A percentile compares a stretch with the other conserved stretches of the same genome.
These are phyloP conservation scores for Seiridium cupressi DNA, from an alignment of 2,329 filamentous ascomycete genomes.

Conservation along the genomic window DNA sequence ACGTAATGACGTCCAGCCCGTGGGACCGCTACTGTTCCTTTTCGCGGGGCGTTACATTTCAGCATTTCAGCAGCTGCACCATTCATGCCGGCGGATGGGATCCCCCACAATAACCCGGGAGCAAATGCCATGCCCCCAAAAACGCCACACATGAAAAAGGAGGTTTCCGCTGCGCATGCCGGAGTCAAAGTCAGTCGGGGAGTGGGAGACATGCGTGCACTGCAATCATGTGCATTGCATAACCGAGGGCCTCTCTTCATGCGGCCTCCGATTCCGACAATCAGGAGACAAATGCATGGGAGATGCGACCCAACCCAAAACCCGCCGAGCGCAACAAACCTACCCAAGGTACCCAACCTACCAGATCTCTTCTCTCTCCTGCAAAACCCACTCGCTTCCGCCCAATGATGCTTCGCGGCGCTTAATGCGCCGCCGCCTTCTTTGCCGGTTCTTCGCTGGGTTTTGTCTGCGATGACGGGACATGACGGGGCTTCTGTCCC, in stretches of 20 bases:
- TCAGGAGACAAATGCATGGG: constrained; percentile 21
- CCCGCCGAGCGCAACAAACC: no score
- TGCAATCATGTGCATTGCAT: constrained; percentile 6
- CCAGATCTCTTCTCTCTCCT: not conserved
- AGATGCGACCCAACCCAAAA: constrained; percentile 18
- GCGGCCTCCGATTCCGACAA: constrained; percentile 30
- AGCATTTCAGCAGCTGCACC: not conserved
- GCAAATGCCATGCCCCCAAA: no score
- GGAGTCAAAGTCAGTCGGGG: not conserved
- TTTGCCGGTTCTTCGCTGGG: not conserved
- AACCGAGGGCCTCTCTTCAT: constrained; percentile 15
- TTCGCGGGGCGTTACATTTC: not conserved
- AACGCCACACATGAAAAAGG: no score
- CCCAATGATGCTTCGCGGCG: constrained; percentile 15
- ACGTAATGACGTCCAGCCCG: not conserved
- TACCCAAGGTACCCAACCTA: constrained; percentile 7
- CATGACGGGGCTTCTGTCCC: no score
- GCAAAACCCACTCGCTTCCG: not conserved
- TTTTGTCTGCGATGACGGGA: not conserved
- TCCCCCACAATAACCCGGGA: no score
- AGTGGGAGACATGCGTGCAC: not conserved
- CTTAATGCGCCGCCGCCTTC: not conserved
- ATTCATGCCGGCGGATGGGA: no score
- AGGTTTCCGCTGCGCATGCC: no score
- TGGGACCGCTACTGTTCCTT: no score